phyloP scores from a whole-genome alignment of 345 rosid species.

The Theobroma cacao region DNA sequence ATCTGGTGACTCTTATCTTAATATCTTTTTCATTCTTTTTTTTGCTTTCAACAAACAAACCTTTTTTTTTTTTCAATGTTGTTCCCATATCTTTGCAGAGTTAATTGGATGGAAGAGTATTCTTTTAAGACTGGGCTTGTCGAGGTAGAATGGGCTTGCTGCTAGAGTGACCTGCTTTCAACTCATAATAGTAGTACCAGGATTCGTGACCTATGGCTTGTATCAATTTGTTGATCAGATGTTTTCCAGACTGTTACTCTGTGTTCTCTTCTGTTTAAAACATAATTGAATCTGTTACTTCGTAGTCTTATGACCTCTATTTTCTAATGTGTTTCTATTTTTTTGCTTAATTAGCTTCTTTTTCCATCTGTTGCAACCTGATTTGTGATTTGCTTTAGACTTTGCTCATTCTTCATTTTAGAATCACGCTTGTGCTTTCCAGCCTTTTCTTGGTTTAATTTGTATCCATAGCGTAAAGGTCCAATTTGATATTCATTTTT shows the following conservation, averaged over 20 bases:
- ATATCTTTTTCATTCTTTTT: background rate
- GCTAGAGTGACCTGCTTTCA: background rate
- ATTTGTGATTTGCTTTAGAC: background rate
- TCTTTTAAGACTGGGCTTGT: background rate
- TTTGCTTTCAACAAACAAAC: background rate
- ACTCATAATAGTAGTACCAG: background rate
- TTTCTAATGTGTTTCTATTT: background rate
- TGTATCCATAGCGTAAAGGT: background rate
- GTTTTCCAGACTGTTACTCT: background rate
- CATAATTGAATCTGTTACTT: background rate
- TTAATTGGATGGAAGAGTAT: background rate
- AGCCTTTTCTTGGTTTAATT: background rate
- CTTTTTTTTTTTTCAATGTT: too few relatives aligned
- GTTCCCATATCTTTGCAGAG: background rate
- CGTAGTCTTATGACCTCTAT: background rate
- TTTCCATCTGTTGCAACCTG: background rate
- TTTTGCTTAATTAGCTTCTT: background rate
- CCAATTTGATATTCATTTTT: background rate
- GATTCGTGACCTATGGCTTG: background rate
- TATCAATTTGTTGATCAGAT: conserved; percentile 1
- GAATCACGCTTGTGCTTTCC: background rate
- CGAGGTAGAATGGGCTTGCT: background rate
- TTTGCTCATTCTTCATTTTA: background rate
- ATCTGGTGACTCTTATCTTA: background rate
- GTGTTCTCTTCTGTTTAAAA: background rate